Base-by-base conservation (phyloP, 2,329 filamentous ascomycete species). In the Microascus cirrosus region DNA sequence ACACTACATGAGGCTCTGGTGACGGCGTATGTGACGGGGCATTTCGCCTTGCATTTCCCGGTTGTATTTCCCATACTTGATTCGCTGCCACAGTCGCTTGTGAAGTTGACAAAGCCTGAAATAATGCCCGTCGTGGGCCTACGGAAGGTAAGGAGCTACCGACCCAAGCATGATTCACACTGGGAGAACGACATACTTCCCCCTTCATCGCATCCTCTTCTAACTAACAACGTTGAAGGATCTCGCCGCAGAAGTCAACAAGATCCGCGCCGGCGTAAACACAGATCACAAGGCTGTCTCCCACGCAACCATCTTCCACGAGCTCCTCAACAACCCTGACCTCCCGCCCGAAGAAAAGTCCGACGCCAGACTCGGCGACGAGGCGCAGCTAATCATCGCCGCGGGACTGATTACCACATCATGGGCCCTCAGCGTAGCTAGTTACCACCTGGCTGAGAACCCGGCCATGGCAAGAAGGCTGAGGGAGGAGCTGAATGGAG, bases 361-460 rank as follows among this genome's bases (percentile, higher is more conserved):
- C 8, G 62, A 67, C 5, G 61, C 62, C 18, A 66, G 68, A 2
- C 67, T 74, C 11, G 68, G 67, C 8, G 71, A 73, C 11, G 73
- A 75, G 53, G 72, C 70, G 3, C 70, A 73, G 55, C 66, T 68
- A 10, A 62, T 73, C n/a, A 64, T 72, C 3, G 64, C 69, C 56
- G 72, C 71, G 1, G 73, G 72, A 8, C 73, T 71, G 2, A 66
- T 75, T 59, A 76, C 73, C 4, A 74, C 73, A 25, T 70, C 68
- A 1, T 70, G 68, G 65, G 65, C 67, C 5, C 64, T 72, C n/a
- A 64, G 68, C 2, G 57, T 71, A 25, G 66, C 69, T 18, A 67
- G 66, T 7, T 73, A 70, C 59, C 69, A 73, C 59, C 65, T 73
- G 34, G 28, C 54, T 2, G 59, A 63, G 13, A 65, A 70, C 22